phyloP scores from a whole-genome alignment of 2,329 filamentous ascomycete genomes.

The Cladosporium sp. region DNA sequence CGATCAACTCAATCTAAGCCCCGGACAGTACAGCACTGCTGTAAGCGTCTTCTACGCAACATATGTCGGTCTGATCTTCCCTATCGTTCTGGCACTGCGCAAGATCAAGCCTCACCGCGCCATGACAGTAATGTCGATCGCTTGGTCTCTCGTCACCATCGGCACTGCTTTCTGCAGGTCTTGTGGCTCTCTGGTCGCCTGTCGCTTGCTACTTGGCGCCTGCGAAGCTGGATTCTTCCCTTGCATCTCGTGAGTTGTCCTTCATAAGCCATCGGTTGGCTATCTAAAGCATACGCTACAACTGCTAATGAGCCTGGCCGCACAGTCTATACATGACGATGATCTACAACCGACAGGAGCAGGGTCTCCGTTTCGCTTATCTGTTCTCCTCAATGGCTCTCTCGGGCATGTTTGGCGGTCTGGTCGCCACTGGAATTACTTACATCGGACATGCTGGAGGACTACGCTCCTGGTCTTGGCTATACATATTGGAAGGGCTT shows the following conservation, averaged over 20 bases:
- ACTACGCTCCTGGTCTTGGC: conserved; percentile 36
- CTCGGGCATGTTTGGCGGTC: conserved; percentile 48
- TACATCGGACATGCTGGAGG: conserved; percentile 26
- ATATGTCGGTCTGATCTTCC: conserved; percentile 21
- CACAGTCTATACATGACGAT: conserved; percentile 34
- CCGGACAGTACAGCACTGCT: conserved; percentile 35
- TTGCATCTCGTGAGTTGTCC: conserved; percentile 11
- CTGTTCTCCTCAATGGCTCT: conserved; percentile 37
- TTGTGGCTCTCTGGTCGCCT: conserved; percentile 21
- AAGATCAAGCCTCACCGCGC: conserved; percentile 4
- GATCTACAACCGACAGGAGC: conserved; percentile 42
- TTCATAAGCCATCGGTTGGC: background rate
- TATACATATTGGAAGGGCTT: conserved; percentile 30
- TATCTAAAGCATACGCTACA: background rate
- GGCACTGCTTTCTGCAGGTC: conserved; percentile 24
- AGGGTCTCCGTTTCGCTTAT: conserved; percentile 39
- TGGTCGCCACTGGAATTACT: conserved; percentile 59
- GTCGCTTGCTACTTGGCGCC: conserved; percentile 22
- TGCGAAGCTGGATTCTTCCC: conserved; percentile 25
- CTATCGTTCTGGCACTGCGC: conserved; percentile 40
- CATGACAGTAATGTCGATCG: conserved; percentile 56
- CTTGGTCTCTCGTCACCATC: conserved; percentile 25
- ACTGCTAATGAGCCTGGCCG: background rate
- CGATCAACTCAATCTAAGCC: background rate
- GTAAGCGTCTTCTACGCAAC: conserved; percentile 49